Percentiles rank a stretch among this genome's conserved stretches.
Evolutionary conservation across 1,284 basidiomycete genomes (phyloP).

Genomic region (Tilletia walkeri): DNA sequence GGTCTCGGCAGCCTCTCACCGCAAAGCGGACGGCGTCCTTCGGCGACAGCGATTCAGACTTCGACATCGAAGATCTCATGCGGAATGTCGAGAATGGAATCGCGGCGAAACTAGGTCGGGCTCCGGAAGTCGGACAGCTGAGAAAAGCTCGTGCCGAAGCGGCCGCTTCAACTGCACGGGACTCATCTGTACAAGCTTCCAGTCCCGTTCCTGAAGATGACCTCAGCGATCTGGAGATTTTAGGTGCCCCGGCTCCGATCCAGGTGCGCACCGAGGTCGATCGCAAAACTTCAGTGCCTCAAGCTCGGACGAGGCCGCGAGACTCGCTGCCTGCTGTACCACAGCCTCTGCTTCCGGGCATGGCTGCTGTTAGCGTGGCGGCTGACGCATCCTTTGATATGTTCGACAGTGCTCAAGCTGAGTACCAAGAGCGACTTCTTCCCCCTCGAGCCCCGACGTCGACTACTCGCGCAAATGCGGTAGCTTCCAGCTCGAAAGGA

Average conservation of each 20-base stretch:
- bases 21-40: no score
- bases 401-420: neutral
- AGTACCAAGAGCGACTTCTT: neutral
- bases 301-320: neutral
- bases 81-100: conserved; percentile 13
- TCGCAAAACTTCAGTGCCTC: no score
- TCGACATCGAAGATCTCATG: conserved; percentile 14
- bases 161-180: neutral
- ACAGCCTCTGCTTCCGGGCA: conserved; percentile 9
- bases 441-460: neutral
- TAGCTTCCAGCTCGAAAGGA: neutral
- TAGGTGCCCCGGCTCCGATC: neutral
- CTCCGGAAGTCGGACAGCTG: neutral
- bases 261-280: no score
- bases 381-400: conserved; percentile 6
- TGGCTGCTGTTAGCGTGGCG: conserved; percentile 10
- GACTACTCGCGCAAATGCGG: neutral
- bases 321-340: conserved; percentile 16
- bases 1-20: no score
- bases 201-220: neutral
- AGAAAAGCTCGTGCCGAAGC: neutral
- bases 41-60: conserved; percentile 1
- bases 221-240: neutral
- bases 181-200: no score
- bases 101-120: neutral